Conservation (phyloP, 495 filamentous ascomycete species). For the Podospora pseudopauciseta region DNA sequence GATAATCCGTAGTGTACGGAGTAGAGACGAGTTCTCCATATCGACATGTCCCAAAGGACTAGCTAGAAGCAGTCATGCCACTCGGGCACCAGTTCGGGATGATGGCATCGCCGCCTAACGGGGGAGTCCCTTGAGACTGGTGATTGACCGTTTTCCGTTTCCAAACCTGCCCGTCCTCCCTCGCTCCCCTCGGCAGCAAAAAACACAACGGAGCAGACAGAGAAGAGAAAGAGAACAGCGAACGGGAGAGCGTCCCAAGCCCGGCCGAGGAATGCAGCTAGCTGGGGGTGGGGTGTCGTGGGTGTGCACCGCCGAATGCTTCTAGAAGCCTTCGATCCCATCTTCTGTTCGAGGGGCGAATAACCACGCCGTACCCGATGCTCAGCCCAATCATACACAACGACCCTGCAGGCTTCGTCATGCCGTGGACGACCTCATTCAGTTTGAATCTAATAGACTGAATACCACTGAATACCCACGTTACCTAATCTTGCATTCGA, state of each 20-base stretch:
- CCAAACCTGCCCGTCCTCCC: background rate
- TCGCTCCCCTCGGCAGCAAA: too few species aligned
- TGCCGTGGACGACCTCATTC: background rate
- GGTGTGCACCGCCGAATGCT: background rate
- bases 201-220: background rate
- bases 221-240: slow-evolving; percentile 6
- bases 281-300: background rate
- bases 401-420: slow-evolving; percentile 9
- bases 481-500: background rate
- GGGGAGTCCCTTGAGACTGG: slow-evolving; percentile 13
- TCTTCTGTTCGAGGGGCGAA: background rate
- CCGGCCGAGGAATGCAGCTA: background rate
- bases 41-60: too few species aligned
- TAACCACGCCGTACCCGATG: background rate
- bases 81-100: slow-evolving; percentile 14
- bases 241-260: slow-evolving; percentile 8
- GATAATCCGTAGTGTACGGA: too few species aligned
- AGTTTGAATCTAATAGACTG: background rate
- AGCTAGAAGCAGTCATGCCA: slow-evolving; percentile 4
- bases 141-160: background rate
- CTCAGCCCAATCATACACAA: background rate
- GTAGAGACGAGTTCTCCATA: too few species aligned
- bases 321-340: slow-evolving; percentile 16
- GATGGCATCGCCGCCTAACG: slow-evolving; percentile 10
- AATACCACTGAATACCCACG: too few species aligned